Evolutionary conservation across 2,329 filamentous ascomycete genomes (phyloP), one percentile per base, ranked within the genome.

Genomic region (Hymenoscyphus albidus): DNA sequence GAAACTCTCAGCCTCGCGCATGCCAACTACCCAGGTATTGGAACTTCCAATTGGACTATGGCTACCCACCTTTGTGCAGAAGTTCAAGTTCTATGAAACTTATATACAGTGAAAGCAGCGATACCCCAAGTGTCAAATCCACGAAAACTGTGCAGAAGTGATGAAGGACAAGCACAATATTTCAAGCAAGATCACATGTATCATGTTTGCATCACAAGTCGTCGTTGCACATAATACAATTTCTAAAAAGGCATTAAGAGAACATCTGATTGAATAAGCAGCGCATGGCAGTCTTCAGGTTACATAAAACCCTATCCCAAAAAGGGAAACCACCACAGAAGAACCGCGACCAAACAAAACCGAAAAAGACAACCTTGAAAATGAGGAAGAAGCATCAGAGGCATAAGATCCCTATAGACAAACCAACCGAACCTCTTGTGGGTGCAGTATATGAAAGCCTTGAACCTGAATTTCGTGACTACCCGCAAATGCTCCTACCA

Each of bases 401-500:
- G 22, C 39, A 65, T 60, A 57, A 56, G 56, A 58, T 60, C 44
- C 64, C 35, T 44, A 61, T 22, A 59, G 64, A 61, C 64, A 51
- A 59, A 59, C 62, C 32, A 60, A 62, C 64, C 42, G 57, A 48
- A 32, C 60, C 56, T 56, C 56, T 55, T 48, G 32, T 62, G 32
- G 38, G 31, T 44, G 40, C 31, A 60, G 64, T 58, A 22, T 60
- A 61, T 60, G 39, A 64, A 58, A 63, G 65, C 56, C 57, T 54
- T 42, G 64, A 64, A 62, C 62, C 66, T 56, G 64, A 65, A 62
- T 65, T 64, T 63, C 64, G 60, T 69, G 70, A 70, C 70, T 64
- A 67, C 62, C 67, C 64, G 62, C 58, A 65, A 58, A 68, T 70
- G 68, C 68, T 71, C 68, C 70, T 66, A 62, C 65, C 65, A 35